Evolutionary conservation across 495 filamentous ascomycete species (phyloP).

Genomic region (Cenococcum geophilum): DNA sequence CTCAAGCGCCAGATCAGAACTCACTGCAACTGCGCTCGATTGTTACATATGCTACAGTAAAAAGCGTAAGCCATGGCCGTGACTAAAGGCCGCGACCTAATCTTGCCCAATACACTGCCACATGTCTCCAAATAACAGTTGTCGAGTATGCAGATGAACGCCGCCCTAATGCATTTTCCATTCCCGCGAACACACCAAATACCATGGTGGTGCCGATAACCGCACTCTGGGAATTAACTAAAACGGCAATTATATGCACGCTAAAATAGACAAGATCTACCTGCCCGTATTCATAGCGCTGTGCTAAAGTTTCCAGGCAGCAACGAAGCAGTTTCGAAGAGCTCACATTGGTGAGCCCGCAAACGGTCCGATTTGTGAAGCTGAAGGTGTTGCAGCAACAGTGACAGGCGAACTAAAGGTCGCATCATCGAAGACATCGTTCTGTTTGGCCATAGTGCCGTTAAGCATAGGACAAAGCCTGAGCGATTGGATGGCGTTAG

Average conservation of each 20-base stretch:
- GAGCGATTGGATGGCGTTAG: slow-evolving; percentile 10
- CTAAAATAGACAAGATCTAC: neutral
- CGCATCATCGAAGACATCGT: slow-evolving; percentile 47
- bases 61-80: neutral
- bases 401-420: slow-evolving; percentile 41
- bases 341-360: slow-evolving; percentile 9
- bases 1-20: neutral
- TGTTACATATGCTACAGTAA: neutral
- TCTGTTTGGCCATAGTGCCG: slow-evolving; percentile 63
- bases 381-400: slow-evolving; percentile 9
- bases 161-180: neutral
- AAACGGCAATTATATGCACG: neutral
- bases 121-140: no score
- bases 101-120: neutral
- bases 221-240: neutral
- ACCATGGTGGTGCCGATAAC: neutral
- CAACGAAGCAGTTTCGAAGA: neutral
- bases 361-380: slow-evolving; percentile 3
- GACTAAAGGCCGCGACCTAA: neutral
- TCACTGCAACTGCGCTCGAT: neutral
- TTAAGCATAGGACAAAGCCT: slow-evolving; percentile 89
- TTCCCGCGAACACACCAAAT: neutral
- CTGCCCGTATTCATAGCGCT: neutral
- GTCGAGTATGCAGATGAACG: neutral
- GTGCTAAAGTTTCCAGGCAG: neutral